Percentiles rank a stretch among this genome's conserved stretches.
These are phyloP conservation scores for Leccinum arenicola DNA, from an alignment of 768 basidiomycete genomes.

Conservation along the genomic window DNA sequence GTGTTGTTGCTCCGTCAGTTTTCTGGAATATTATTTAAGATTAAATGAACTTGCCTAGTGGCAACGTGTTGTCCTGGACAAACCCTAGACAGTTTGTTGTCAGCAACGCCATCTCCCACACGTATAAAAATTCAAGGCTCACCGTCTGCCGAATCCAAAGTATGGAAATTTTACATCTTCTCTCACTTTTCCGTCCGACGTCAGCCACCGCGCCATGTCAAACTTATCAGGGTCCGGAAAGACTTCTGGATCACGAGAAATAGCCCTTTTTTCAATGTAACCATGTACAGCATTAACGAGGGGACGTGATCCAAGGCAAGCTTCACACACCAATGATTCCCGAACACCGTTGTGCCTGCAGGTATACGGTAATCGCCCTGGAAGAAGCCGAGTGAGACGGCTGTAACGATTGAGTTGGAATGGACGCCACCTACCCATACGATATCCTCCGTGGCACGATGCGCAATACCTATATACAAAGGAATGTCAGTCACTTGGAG, in stretches of 20 bases:
- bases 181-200: conserved; percentile 24
- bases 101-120: neutral
- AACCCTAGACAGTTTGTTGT: conserved; percentile 33
- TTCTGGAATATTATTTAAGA: neutral
- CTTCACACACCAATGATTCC: conserved; percentile 17
- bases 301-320: neutral
- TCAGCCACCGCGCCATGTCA: conserved; percentile 34
- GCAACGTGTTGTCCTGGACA: conserved; percentile 61
- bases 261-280: conserved; percentile 21
- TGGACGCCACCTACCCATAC: conserved; percentile 13
- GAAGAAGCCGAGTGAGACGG: neutral
- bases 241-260: conserved; percentile 36
- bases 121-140: neutral
- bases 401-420: neutral
- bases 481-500: too few species aligned
- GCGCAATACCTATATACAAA: conserved; percentile 4
- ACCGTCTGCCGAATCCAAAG: conserved; percentile 51
- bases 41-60: conserved; percentile 27
- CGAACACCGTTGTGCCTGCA: conserved; percentile 17
- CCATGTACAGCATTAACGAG: neutral
- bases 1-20: neutral
- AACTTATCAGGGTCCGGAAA: conserved; percentile 38
- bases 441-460: conserved; percentile 18
- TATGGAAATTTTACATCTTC: conserved; percentile 46
- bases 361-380: conserved; percentile 19